phyloP scores from a whole-genome alignment of 2,329 filamentous ascomycete species.

The Geoglossum cookeanum region DNA sequence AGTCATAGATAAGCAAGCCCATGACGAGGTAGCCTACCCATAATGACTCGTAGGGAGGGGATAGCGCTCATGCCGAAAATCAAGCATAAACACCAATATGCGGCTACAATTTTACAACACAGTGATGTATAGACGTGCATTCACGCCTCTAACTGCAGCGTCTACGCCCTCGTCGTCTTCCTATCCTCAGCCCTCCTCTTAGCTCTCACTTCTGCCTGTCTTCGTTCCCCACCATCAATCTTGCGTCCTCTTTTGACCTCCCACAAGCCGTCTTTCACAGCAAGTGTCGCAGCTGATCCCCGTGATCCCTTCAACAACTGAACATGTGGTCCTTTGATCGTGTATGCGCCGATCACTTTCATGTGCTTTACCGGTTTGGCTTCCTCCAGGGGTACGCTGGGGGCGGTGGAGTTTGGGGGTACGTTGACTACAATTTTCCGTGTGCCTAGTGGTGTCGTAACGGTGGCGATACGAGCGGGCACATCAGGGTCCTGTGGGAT shows the following conservation, averaged over 20 bases:
- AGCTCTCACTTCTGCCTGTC: constrained; percentile 66
- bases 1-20: no score
- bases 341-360: constrained; percentile 45
- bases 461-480: constrained; percentile 21
- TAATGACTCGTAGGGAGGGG: no score
- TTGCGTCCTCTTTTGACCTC: constrained; percentile 73
- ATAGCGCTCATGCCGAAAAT: no score
- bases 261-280: constrained; percentile 76
- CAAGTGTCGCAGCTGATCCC: constrained; percentile 43
- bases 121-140: no score
- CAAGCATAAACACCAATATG: no score
- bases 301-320: constrained; percentile 42
- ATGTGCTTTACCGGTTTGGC: constrained; percentile 42
- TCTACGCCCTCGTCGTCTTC: constrained; percentile 2
- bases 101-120: neutral
- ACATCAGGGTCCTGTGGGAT: constrained; percentile 6
- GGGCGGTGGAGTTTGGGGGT: constrained; percentile 25
- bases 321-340: constrained; percentile 58
- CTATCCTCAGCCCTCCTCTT: constrained; percentile 69
- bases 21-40: no score
- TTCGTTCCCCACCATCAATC: constrained; percentile 89
- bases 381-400: constrained; percentile 18
- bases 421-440: constrained; percentile 42
- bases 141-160: neutral
- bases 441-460: constrained; percentile 33